phyloP scores from a whole-genome alignment of 306 rosid genomes.

The Cicer bijugum region DNA sequence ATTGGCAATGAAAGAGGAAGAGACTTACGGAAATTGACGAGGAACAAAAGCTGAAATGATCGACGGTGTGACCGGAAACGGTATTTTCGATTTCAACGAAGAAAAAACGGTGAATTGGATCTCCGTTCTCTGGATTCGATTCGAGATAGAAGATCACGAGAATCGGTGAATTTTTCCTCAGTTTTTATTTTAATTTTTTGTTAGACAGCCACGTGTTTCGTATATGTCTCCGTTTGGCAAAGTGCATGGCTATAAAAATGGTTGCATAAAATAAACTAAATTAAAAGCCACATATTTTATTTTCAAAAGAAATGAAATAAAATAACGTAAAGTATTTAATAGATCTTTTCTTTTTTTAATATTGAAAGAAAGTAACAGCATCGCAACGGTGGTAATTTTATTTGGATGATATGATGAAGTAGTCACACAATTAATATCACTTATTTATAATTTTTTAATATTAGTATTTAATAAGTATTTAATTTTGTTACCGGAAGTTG shows the following conservation, averaged over 20 bases:
- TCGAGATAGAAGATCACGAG: conserved; percentile 39
- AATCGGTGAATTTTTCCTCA: conserved; percentile 25
- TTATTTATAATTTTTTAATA: too few relatives aligned
- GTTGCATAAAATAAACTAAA: neutral
- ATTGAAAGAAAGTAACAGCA: too few relatives aligned
- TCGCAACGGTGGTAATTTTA: too few relatives aligned
- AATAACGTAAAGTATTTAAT: too few relatives aligned
- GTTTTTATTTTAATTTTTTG: neutral
- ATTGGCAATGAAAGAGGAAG: neutral
- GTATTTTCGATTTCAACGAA: conserved; percentile 3
- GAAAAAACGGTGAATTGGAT: conserved; percentile 32
- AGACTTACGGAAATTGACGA: conserved; percentile 39
- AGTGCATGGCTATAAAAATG: neutral
- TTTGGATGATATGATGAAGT: too few relatives aligned
- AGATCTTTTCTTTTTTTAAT: too few relatives aligned
- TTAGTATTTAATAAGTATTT: too few relatives aligned
- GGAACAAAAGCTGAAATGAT: conserved; percentile 42
- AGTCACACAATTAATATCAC: too few relatives aligned
- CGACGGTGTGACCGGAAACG: conserved; percentile 25
- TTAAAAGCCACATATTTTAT: too few relatives aligned
- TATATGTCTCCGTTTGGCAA: neutral
- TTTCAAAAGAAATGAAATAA: too few relatives aligned
- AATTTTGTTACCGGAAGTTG: too few relatives aligned
- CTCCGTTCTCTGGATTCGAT: conserved; percentile 40
- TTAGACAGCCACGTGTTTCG: conserved; percentile 10